phyloP scores from a whole-genome alignment of 352 stramenopile genomes.

The Pythium sukuiense region DNA sequence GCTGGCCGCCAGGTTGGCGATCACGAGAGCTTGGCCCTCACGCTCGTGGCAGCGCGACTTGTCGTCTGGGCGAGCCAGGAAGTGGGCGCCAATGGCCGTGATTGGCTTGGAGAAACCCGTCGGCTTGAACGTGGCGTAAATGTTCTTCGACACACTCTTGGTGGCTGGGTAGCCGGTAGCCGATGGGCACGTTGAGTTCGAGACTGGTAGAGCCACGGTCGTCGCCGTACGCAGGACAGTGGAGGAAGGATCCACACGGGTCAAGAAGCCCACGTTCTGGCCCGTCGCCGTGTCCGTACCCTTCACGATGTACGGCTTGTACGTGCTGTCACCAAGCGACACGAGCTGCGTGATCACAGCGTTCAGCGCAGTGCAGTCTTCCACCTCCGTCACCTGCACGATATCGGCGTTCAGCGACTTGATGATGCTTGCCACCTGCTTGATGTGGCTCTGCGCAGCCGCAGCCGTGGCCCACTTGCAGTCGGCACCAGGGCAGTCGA shows the following conservation, averaged over 20 bases:
- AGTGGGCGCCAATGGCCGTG: conserved; percentile 59
- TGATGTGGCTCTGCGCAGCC: conserved; percentile 46
- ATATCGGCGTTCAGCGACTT: conserved; percentile 59
- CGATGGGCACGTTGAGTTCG: conserved; percentile 50
- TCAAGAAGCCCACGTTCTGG: conserved; percentile 70
- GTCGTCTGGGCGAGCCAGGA: conserved; percentile 58
- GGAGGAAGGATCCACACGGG: conserved; percentile 54
- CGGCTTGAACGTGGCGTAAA: conserved; percentile 70
- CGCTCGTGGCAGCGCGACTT: conserved; percentile 56
- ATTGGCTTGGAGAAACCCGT: conserved; percentile 64
- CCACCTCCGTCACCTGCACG: conserved; percentile 63
- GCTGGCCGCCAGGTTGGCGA: conserved; percentile 44
- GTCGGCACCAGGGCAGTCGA: conserved; percentile 47
- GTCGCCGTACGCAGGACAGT: conserved; percentile 44
- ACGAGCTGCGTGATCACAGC: conserved; percentile 48
- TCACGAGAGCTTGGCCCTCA: conserved; percentile 59
- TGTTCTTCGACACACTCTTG: conserved; percentile 69
- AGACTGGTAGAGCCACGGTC: conserved; percentile 42
- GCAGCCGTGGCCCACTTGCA: conserved; percentile 53
- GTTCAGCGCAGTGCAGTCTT: conserved; percentile 54
- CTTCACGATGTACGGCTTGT: conserved; percentile 62
- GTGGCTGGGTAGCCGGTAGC: conserved; percentile 37
- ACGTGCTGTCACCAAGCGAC: conserved; percentile 48
- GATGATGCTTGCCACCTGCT: conserved; percentile 51
- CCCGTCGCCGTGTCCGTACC: conserved; percentile 61